Evolutionary conservation across 805 yeast species (phyloP).

Genomic region (Peterozyma toletana): DNA sequence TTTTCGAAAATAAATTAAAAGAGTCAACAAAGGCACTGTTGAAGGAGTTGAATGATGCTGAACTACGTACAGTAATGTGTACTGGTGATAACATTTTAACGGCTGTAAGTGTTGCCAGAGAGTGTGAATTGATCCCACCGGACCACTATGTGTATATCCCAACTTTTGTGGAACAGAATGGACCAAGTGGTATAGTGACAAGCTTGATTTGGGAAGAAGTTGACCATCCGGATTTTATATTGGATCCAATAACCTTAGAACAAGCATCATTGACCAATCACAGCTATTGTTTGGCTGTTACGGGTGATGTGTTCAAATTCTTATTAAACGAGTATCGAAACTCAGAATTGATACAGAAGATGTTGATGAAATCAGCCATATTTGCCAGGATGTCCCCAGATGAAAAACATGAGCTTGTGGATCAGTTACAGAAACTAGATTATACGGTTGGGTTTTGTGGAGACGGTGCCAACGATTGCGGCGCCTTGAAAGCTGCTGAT

Average conservation of each 20-base stretch:
- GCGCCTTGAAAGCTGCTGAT: constrained; percentile 96
- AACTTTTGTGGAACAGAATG: constrained; percentile 23
- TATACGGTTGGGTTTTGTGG: constrained; percentile 97
- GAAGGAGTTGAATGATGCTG: constrained; percentile 52
- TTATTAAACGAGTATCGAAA: constrained; percentile 49
- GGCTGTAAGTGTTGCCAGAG: constrained; percentile 87
- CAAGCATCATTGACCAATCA: constrained; percentile 27
- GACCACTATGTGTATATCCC: constrained; percentile 57
- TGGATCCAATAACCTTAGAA: constrained; percentile 60
- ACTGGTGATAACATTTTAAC: constrained; percentile 96
- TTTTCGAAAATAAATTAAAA: constrained; percentile 89
- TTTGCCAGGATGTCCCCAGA: constrained; percentile 99
- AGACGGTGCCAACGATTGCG: constrained; percentile 99
- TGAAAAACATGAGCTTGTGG: constrained; percentile 93
- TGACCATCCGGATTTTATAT: constrained; percentile 40
- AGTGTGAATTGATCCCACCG: constrained; percentile 57
- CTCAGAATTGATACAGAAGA: constrained; percentile 35
- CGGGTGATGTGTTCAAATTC: constrained; percentile 87
- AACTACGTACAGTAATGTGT: constrained; percentile 86
- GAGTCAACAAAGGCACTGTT: constrained; percentile 58
- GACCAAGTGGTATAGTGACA: background rate
- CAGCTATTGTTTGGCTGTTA: constrained; percentile 69
- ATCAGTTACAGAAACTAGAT: constrained; percentile 74
- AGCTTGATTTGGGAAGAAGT: constrained; percentile 60
- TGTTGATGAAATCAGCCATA: constrained; percentile 67